A percentile compares a stretch with the other conserved stretches of the same genome.
Conservation (phyloP, 2,329 filamentous ascomycete genomes). For the Trichoderma sp. region DNA sequence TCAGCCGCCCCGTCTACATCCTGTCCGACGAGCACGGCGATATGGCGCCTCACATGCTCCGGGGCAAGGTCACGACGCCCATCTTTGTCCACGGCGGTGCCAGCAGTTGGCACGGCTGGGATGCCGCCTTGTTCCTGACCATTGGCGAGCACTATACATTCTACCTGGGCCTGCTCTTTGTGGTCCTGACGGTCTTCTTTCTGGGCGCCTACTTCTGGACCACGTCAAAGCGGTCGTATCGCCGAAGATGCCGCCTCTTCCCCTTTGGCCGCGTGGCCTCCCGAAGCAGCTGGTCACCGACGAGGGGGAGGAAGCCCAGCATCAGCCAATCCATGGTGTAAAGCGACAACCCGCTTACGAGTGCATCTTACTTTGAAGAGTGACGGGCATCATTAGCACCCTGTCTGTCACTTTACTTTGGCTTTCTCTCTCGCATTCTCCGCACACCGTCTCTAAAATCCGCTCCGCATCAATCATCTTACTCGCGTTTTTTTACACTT, state of each 20-base stretch:
- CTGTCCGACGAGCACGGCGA: slow-evolving; percentile 24
- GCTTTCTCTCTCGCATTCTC: neutral
- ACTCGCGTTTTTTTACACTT: neutral
- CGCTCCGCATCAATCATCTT: neutral
- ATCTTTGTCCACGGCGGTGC: slow-evolving; percentile 28
- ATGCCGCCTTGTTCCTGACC: slow-evolving; percentile 25
- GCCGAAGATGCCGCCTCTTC: slow-evolving; percentile 17
- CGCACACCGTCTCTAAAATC: neutral
- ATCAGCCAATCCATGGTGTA: slow-evolving; percentile 14
- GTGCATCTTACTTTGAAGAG: neutral
- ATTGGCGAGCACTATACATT: slow-evolving; percentile 26
- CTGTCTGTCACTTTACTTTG: neutral
- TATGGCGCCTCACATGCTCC: slow-evolving; percentile 28
- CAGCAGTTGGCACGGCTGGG: slow-evolving; percentile 31
- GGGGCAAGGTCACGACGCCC: slow-evolving; percentile 26
- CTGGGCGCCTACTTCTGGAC: slow-evolving; percentile 13
- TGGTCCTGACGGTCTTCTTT: slow-evolving; percentile 9
- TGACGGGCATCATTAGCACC: neutral
- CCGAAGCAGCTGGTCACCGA: slow-evolving; percentile 18
- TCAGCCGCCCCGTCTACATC: slow-evolving; percentile 16
- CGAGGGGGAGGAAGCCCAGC: slow-evolving; percentile 19
- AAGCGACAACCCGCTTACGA: neutral
- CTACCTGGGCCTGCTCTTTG: slow-evolving; percentile 17
- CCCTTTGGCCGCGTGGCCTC: slow-evolving; percentile 15
- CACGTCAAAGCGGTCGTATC: slow-evolving; percentile 8